Evolutionary conservation across 176 grass and related monocot genomes (phyloP).

Genomic region (Zea mays): Zm-B73-REFERENCE-NAM-5.0 NC_050105.1:143715001-143715500

Average conservation of each 20-base stretch:
- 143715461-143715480: slow-evolving; percentile 25
- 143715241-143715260: neutral
- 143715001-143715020: slow-evolving; percentile 39
- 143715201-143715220: neutral
- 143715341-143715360: neutral
- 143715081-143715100: slow-evolving; percentile 22
- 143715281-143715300: slow-evolving; percentile 24
- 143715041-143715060: slow-evolving; percentile 38
- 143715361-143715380: slow-evolving; percentile 45
- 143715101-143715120: slow-evolving; percentile 13
- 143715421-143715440: slow-evolving; percentile 31
- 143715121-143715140: slow-evolving; percentile 19
- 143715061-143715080: slow-evolving; percentile 27
- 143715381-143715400: slow-evolving; percentile 28
- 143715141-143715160: neutral
- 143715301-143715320: slow-evolving; percentile 38
- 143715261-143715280: neutral
- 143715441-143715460: slow-evolving; percentile 24
- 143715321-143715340: slow-evolving; percentile 40
- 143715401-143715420: slow-evolving; percentile 33
- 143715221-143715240: neutral
- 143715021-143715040: slow-evolving; percentile 37
- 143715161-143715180: neutral
- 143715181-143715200: slow-evolving; percentile 21
- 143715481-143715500: slow-evolving; percentile 35